phyloP scores from a whole-genome alignment of 257 asterid species.

The Solanum stenotomum region DNA sequence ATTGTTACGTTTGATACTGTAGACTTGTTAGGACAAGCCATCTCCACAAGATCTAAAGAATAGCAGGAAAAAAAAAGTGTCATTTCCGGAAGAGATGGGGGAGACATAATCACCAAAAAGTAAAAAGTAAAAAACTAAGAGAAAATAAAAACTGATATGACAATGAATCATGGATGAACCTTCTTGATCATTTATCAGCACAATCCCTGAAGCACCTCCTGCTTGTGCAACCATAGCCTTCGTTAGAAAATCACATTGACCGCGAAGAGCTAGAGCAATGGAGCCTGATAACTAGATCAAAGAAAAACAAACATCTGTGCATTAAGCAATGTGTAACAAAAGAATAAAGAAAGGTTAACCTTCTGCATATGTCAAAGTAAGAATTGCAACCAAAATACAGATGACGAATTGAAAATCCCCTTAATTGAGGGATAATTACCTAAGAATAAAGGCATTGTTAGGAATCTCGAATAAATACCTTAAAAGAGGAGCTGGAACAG shows the following conservation, averaged over 20 bases:
- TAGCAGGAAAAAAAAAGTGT: conserved; percentile 13
- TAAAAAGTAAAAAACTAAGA: not conserved
- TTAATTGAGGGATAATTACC: not conserved
- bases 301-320: conserved; percentile 11
- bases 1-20: conserved; percentile 41
- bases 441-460: not conserved
- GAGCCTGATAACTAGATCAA: conserved; percentile 60
- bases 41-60: conserved; percentile 65
- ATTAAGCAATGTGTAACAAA: not conserved
- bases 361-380: not conserved
- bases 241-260: conserved; percentile 74
- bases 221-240: conserved; percentile 84
- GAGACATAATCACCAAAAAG: not conserved
- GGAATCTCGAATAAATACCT: conserved; percentile 29
- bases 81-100: conserved; percentile 3
- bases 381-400: not conserved
- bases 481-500: conserved; percentile 51
- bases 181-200: conserved; percentile 74
- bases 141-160: not conserved
- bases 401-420: not conserved
- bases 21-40: conserved; percentile 61
- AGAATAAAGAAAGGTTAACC: not conserved
- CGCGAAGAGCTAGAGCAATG: conserved; percentile 69
- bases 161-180: conserved; percentile 26
- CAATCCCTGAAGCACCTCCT: conserved; percentile 75